phyloP scores from a whole-genome alignment of 1,284 basidiomycete genomes.

The Rhodotorula sp. region DNA sequence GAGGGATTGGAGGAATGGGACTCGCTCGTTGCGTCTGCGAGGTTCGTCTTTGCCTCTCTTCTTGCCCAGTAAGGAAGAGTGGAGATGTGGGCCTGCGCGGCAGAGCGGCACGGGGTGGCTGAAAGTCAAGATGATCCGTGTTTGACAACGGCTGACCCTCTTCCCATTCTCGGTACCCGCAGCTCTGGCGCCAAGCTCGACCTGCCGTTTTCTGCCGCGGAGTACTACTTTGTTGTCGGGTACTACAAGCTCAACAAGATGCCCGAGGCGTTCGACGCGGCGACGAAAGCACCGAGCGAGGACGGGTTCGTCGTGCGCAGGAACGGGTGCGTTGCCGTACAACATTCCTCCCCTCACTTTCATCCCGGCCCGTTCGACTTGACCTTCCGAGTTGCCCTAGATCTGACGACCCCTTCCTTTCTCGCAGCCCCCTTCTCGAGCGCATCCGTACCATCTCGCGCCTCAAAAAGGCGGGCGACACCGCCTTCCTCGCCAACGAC shows the following conservation, averaged over 20 bases:
- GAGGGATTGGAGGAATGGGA: background rate
- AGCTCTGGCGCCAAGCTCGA: no score
- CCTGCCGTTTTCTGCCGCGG: no score
- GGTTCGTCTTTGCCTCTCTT: background rate
- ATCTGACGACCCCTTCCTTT: background rate
- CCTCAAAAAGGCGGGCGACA: conserved; percentile 80
- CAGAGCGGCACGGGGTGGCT: background rate
- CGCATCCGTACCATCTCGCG: conserved; percentile 75
- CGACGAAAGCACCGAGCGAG: background rate
- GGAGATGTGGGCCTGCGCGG: no score
- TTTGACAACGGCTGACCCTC: background rate
- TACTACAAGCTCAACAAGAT: no score
- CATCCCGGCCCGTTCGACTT: no score
- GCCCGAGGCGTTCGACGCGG: no score
- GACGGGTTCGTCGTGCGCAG: conserved; percentile 73
- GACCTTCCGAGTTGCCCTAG: conserved; percentile 49
- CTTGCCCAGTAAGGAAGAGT: no score
- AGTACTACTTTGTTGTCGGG: no score
- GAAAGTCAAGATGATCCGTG: no score
- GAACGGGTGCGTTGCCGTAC: conserved; percentile 65
- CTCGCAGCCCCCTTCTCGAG: conserved; percentile 50
- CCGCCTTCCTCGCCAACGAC: conserved; percentile 66
- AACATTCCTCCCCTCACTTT: no score
- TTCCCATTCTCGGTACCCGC: background rate
- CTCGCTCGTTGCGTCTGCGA: no score